Evolutionary conservation across 495 filamentous ascomycete species (phyloP).

Genomic region (Aspergillus asperescens): DNA sequence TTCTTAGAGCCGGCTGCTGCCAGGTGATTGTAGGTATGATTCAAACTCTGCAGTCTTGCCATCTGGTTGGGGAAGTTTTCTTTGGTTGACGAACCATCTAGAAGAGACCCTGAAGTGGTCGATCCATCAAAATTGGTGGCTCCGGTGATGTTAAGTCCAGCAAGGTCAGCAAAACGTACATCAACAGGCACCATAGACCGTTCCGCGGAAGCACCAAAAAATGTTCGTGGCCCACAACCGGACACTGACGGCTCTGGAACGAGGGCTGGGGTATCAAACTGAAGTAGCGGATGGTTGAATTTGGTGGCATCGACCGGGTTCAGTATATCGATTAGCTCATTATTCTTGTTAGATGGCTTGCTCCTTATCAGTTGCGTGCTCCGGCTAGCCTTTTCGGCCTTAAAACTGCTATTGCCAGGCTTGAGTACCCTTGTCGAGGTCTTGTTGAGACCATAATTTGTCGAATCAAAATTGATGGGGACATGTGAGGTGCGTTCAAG

Average conservation of each 20-base stretch:
- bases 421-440: neutral
- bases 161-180: neutral
- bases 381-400: neutral
- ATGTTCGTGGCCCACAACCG: neutral
- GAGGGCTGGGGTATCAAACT: constrained; percentile 17
- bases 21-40: neutral
- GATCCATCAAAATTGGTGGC: neutral
- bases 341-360: neutral
- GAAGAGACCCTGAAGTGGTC: neutral
- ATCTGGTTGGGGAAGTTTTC: neutral
- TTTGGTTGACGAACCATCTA: neutral
- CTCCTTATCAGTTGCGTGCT: neutral
- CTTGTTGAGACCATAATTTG: constrained; percentile 15
- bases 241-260: constrained; percentile 6
- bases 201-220: neutral
- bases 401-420: no score
- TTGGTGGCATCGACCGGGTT: neutral
- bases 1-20: no score
- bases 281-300: constrained; percentile 2
- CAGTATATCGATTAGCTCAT: constrained; percentile 15
- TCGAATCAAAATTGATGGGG: constrained; percentile 15
- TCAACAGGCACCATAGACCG: neutral
- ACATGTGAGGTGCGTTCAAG: neutral
- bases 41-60: neutral
- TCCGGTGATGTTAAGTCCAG: neutral